A percentile compares a stretch with the other conserved stretches of the same genome.
Conservation (phyloP, 768 basidiomycete genomes). For the Xerocomus potaroensis region DNA sequence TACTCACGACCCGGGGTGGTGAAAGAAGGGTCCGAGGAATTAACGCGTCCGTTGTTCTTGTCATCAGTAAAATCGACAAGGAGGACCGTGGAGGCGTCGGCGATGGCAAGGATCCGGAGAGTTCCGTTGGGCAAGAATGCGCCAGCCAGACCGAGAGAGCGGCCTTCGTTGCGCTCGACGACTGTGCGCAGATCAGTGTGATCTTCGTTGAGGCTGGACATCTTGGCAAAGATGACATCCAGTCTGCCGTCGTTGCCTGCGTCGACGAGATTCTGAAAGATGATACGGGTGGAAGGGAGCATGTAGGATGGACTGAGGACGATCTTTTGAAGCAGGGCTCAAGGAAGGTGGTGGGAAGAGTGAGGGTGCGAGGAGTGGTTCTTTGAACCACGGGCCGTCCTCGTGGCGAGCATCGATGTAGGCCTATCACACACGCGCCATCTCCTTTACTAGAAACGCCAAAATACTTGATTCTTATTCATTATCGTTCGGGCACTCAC, state of each 20-base stretch:
- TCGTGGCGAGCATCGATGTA: neutral
- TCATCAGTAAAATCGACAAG: conserved; percentile 23
- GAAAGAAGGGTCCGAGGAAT: no score
- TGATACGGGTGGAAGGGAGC: conserved; percentile 11
- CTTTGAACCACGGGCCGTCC: conserved; percentile 1
- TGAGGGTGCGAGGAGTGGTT: conserved; percentile 2
- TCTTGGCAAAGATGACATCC: conserved; percentile 8
- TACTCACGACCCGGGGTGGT: no score
- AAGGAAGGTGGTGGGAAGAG: conserved; percentile 1
- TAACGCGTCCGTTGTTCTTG: no score
- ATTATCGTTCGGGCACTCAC: no score
- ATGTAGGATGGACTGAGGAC: conserved; percentile 3
- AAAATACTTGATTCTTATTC: no score
- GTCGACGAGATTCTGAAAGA: conserved; percentile 28
- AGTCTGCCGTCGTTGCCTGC: conserved; percentile 23
- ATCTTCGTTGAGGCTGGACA: conserved; percentile 25
- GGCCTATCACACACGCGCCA: neutral
- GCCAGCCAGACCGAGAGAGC: conserved; percentile 28
- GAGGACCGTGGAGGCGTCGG: conserved; percentile 25
- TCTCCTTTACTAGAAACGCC: conserved; percentile 1
- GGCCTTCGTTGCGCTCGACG: conserved; percentile 32
- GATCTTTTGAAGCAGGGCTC: conserved; percentile 2
- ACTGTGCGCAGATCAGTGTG: conserved; percentile 15
- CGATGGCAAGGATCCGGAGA: conserved; percentile 25
- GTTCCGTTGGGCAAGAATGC: conserved; percentile 18